These are phyloP conservation scores for Claviceps sp. DNA, from an alignment of 2,329 filamentous ascomycete species.

Conservation along the genomic window DNA sequence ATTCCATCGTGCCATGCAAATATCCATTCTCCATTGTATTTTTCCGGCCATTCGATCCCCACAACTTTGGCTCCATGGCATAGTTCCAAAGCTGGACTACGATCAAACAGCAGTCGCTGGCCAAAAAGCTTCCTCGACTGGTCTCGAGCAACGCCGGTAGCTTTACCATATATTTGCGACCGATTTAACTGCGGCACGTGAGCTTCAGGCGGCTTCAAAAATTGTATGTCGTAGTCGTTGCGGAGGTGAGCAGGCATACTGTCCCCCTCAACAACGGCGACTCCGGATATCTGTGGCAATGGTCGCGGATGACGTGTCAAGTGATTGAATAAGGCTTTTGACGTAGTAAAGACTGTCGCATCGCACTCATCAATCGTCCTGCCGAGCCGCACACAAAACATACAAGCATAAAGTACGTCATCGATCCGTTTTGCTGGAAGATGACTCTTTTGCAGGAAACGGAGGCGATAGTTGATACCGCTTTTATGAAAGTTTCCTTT, in stretches of 20 bases:
- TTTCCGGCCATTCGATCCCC: conserved; percentile 36
- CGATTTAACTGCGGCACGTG: conserved; percentile 30
- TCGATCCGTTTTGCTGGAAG: conserved; percentile 34
- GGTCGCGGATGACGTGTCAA: conserved; percentile 40
- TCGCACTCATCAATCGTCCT: conserved; percentile 39
- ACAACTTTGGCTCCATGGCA: conserved; percentile 35
- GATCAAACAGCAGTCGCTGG: conserved; percentile 30
- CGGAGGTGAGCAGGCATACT: conserved; percentile 25
- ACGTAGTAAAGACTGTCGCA: conserved; percentile 42
- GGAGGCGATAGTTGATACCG: conserved; percentile 35
- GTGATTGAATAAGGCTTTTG: conserved; percentile 39
- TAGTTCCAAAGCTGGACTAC: conserved; percentile 31
- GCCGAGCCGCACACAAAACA: conserved; percentile 39
- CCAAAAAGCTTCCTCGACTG: conserved; percentile 34
- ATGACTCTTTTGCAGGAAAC: conserved; percentile 44
- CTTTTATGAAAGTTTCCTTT: conserved; percentile 32
- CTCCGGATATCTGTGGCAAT: conserved; percentile 32
- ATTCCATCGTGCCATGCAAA: conserved; percentile 42
- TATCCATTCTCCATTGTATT: conserved; percentile 43
- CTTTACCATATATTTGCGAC: conserved; percentile 26
- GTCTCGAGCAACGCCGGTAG: conserved; percentile 31
- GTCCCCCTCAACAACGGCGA: conserved; percentile 33
- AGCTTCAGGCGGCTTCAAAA: conserved; percentile 24
- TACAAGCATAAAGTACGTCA: conserved; percentile 39
- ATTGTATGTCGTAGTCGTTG: conserved; percentile 42